These are phyloP conservation scores for Poterioochromonas sp. DNA, from an alignment of 352 stramenopile species.

Conservation along the genomic window DNA sequence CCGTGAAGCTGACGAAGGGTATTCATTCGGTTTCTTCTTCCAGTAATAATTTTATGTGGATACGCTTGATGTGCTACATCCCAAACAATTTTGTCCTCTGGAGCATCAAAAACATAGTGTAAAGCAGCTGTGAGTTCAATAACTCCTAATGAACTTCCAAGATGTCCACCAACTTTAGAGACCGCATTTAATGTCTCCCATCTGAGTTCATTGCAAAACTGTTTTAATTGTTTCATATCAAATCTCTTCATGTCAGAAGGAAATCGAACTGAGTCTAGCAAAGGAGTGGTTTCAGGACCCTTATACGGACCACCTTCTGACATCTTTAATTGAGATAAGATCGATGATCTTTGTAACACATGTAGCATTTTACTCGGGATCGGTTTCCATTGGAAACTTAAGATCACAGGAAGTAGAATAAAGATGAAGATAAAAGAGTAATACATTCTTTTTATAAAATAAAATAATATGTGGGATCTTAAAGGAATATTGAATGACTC, in stretches of 20 bases:
- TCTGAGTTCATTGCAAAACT: conserved; percentile 66
- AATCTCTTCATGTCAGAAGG: conserved; percentile 63
- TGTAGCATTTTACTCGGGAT: background rate
- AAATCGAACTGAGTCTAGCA: conserved; percentile 48
- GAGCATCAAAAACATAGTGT: conserved; percentile 76
- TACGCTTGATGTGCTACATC: conserved; percentile 71
- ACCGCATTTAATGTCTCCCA: conserved; percentile 71
- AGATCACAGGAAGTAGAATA: too few relatives aligned
- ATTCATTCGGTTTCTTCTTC: conserved; percentile 55
- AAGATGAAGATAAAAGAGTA: too few relatives aligned
- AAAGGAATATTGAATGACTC: too few relatives aligned
- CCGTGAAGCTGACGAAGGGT: conserved; percentile 59
- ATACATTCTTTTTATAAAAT: too few relatives aligned
- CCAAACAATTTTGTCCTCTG: conserved; percentile 75
- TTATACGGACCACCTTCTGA: conserved; percentile 33
- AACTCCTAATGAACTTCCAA: conserved; percentile 64
- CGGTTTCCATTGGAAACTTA: background rate
- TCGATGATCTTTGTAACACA: background rate
- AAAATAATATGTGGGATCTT: too few relatives aligned
- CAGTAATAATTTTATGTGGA: conserved; percentile 76
- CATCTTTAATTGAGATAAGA: background rate
- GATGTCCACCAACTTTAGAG: conserved; percentile 70
- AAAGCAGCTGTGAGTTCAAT: conserved; percentile 71
- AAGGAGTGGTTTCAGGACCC: conserved; percentile 43
- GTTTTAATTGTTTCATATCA: conserved; percentile 66